Percentiles rank a stretch among this genome's conserved stretches.
phyloP scores from a whole-genome alignment of 352 stramenopile genomes.

The Globisporangium iwayamae region DNA sequence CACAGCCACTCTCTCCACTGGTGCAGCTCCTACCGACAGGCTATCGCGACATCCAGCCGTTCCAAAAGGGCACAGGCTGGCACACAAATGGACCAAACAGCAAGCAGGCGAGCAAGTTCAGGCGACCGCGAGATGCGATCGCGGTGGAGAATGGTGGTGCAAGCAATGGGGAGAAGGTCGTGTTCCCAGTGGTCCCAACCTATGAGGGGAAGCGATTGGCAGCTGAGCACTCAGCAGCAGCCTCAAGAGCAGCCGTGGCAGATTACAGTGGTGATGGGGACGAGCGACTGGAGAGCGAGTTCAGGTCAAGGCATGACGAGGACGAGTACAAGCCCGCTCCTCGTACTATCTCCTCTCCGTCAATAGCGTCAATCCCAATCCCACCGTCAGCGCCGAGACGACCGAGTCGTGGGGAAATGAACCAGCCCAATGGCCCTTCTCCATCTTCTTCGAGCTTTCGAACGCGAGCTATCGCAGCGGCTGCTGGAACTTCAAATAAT shows the following conservation, averaged over 20 bases:
- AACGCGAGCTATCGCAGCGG: conserved; percentile 18
- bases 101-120: conserved; percentile 18
- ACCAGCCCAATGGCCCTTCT: conserved; percentile 15
- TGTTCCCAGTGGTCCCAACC: conserved; percentile 40
- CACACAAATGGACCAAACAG: conserved; percentile 46
- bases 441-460: conserved; percentile 25
- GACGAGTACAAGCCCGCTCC: not conserved
- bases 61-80: conserved; percentile 65
- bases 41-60: conserved; percentile 66
- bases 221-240: not conserved
- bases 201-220: not conserved
- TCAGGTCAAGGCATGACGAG: not conserved
- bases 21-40: conserved; percentile 55
- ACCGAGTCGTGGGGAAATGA: conserved; percentile 21
- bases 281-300: conserved; percentile 16
- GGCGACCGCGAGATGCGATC: conserved; percentile 18
- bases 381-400: conserved; percentile 21
- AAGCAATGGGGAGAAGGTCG: conserved; percentile 25
- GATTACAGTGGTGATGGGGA: conserved; percentile 10
- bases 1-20: conserved; percentile 44
- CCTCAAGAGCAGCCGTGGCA: not conserved
- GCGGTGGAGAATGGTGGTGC: conserved; percentile 2
- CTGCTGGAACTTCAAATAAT: conserved; percentile 11
- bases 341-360: conserved; percentile 18
- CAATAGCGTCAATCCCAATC: conserved; percentile 20